These are phyloP conservation scores for Berberis vulgaris DNA, from an alignment of 164 flowering plant genomes.

Conservation along the genomic window DNA sequence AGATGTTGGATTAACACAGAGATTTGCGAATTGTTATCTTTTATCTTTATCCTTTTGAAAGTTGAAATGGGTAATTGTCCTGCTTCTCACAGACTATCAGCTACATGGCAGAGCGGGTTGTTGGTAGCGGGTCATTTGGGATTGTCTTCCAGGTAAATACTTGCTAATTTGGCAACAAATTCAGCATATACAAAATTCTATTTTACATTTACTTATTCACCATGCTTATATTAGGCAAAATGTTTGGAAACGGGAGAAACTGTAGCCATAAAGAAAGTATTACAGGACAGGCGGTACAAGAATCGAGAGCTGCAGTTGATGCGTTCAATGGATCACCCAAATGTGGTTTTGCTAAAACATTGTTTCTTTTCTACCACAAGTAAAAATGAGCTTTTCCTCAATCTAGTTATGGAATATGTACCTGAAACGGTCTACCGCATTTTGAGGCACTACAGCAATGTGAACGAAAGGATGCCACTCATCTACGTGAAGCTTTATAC, in stretches of 20 bases:
- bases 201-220: background rate
- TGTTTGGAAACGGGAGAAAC: conserved; percentile 92
- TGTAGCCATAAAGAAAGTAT: conserved; percentile 89
- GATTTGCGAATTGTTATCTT: too few relatives aligned
- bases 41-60: too few relatives aligned
- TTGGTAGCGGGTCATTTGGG: conserved; percentile 95
- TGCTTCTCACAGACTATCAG: conserved; percentile 64
- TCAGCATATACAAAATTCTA: background rate
- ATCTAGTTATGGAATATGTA: conserved; percentile 35
- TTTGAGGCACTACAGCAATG: conserved; percentile 66
- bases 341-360: conserved; percentile 76
- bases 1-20: too few relatives aligned
- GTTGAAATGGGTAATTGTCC: too few relatives aligned
- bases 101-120: conserved; percentile 98
- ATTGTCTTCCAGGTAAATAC: conserved; percentile 74
- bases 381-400: conserved; percentile 74
- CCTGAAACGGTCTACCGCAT: conserved; percentile 85
- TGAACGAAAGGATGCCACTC: conserved; percentile 89
- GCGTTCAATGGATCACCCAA: conserved; percentile 95
- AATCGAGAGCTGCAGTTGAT: conserved; percentile 87
- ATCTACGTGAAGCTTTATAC: conserved; percentile 86
- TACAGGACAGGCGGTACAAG: conserved; percentile 51
- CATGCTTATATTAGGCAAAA: conserved; percentile 47
- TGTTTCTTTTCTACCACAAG: conserved; percentile 78
- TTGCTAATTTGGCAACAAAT: background rate